These are phyloP conservation scores for Zygosaccharomyces kombuchaensis DNA, from an alignment of 805 yeast genomes.

Conservation along the genomic window DNA sequence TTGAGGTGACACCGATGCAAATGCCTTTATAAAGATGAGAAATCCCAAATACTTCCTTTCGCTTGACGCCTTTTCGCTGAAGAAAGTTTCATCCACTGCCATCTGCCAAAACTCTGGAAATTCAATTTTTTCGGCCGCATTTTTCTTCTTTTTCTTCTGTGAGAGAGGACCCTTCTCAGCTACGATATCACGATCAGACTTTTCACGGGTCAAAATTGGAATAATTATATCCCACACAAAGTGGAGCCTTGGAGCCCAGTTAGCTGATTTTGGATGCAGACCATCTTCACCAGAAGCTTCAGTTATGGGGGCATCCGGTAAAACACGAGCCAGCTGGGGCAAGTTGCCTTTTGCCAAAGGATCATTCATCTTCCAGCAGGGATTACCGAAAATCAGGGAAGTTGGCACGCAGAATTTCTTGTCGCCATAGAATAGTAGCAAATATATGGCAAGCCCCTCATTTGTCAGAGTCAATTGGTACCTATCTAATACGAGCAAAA, in stretches of 20 bases:
- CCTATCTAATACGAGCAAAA: conserved; percentile 46
- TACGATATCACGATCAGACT: conserved; percentile 15
- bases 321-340: conserved; percentile 53
- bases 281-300: conserved; percentile 25
- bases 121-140: conserved; percentile 31
- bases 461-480: conserved; percentile 57
- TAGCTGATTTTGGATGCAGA: conserved; percentile 50
- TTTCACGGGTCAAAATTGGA: conserved; percentile 35
- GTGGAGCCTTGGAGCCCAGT: conserved; percentile 72
- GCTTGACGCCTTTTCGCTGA: conserved; percentile 69
- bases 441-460: conserved; percentile 75
- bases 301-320: conserved; percentile 49
- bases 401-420: not conserved
- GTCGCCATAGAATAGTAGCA: conserved; percentile 30
- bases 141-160: conserved; percentile 42
- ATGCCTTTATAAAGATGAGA: conserved; percentile 56
- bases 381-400: conserved; percentile 18
- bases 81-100: conserved; percentile 75
- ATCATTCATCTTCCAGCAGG: conserved; percentile 63
- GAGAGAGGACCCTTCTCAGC: conserved; percentile 13
- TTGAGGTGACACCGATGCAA: conserved; percentile 30
- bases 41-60: conserved; percentile 88
- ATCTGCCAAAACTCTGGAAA: conserved; percentile 72
- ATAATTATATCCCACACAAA: conserved; percentile 69
- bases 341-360: conserved; percentile 73